These are phyloP conservation scores for Trichoderma sp. DNA, from an alignment of 2,329 filamentous ascomycete species.

Conservation along the genomic window DNA sequence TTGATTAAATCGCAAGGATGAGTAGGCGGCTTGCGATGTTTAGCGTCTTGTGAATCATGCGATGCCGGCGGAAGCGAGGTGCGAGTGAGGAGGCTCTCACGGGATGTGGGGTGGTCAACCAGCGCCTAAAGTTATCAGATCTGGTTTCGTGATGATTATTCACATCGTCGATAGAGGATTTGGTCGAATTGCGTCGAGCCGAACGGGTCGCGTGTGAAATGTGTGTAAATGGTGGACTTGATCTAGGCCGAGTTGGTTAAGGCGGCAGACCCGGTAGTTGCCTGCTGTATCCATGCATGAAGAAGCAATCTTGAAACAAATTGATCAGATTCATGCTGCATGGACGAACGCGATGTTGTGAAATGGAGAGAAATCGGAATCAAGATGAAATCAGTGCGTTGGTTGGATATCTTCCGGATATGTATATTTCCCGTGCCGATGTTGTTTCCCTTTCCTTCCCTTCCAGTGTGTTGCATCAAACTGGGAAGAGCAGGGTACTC, in stretches of 20 bases:
- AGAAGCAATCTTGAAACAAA: not conserved
- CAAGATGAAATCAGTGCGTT: not conserved
- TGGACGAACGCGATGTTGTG: not conserved
- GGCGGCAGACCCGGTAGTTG: not conserved
- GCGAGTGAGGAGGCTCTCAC: not conserved
- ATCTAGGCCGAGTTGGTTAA: not conserved
- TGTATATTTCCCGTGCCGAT: not conserved
- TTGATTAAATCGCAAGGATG: not conserved
- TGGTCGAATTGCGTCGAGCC: not conserved
- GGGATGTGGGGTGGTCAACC: not conserved
- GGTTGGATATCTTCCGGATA: not conserved
- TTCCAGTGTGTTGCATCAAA: not conserved
- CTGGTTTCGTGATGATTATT: not conserved
- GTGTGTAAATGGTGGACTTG: not conserved
- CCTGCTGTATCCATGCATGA: not conserved
- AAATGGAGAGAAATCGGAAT: not conserved
- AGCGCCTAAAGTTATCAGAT: slow-evolving; percentile 7
- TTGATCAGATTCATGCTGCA: not conserved
- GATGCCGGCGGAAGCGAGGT: not conserved
- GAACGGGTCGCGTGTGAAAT: not conserved
- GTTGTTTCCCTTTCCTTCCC: too few relatives aligned
- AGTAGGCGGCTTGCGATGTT: not conserved
- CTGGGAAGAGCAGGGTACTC: not conserved
- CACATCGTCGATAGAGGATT: too few relatives aligned
- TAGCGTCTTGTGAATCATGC: not conserved